phyloP scores from a whole-genome alignment of 805 yeast genomes.

The Suhomyces emberorum region DNA sequence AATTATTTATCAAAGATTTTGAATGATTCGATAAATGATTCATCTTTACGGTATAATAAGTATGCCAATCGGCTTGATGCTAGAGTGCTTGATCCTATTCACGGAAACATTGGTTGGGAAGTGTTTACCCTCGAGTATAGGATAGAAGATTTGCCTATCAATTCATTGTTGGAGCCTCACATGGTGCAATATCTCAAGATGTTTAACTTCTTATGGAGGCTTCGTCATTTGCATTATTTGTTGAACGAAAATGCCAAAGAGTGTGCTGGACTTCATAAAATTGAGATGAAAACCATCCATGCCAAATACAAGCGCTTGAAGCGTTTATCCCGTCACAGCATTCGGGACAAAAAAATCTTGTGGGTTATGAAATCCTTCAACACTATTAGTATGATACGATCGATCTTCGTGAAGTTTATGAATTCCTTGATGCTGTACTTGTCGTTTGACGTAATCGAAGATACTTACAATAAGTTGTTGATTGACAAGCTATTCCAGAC shows the following conservation, averaged over 20 bases:
- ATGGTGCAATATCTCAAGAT: slow-evolving; percentile 57
- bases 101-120: slow-evolving; percentile 83
- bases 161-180: slow-evolving; percentile 29
- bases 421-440: slow-evolving; percentile 39
- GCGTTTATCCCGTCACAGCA: slow-evolving; percentile 38
- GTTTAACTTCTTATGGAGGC: slow-evolving; percentile 82
- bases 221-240: slow-evolving; percentile 58
- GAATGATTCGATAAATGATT: slow-evolving; percentile 57
- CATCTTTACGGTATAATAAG: slow-evolving; percentile 45
- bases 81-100: slow-evolving; percentile 68
- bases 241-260: slow-evolving; percentile 37
- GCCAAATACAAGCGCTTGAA: slow-evolving; percentile 12
- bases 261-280: slow-evolving; percentile 22
- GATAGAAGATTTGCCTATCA: slow-evolving; percentile 52
- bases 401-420: slow-evolving; percentile 40
- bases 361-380: slow-evolving; percentile 33
- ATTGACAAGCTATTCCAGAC: slow-evolving; percentile 21
- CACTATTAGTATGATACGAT: slow-evolving; percentile 36
- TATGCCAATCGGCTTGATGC: slow-evolving; percentile 70
- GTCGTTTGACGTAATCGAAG: slow-evolving; percentile 46
- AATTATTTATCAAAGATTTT: slow-evolving; percentile 63
- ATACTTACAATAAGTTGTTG: slow-evolving; percentile 27
- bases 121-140: slow-evolving; percentile 83
- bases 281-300: slow-evolving; percentile 18
- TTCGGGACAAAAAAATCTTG: slow-evolving; percentile 19